Evolutionary conservation across 2,329 filamentous ascomycete genomes (phyloP).

Genomic region (Pseudogymnoascus sp.): DNA sequence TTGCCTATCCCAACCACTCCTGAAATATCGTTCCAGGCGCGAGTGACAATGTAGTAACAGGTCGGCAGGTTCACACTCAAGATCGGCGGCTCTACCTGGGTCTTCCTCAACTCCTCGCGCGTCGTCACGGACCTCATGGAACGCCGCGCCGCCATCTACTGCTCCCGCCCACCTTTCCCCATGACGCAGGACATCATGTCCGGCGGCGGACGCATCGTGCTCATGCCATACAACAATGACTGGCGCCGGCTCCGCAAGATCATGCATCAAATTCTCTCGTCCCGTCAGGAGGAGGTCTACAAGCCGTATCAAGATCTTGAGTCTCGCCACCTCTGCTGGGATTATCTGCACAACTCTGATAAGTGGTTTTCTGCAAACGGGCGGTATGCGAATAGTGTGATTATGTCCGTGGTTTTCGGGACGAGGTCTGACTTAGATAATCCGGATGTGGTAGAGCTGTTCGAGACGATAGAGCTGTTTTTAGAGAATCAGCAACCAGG

Average conservation of each 20-base stretch:
- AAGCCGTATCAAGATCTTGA: constrained; percentile 29
- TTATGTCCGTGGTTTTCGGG: constrained; percentile 31
- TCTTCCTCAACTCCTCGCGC: constrained; percentile 36
- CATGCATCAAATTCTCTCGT: constrained; percentile 28
- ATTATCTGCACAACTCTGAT: constrained; percentile 24
- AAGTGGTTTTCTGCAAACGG: constrained; percentile 24
- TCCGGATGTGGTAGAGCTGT: constrained; percentile 17
- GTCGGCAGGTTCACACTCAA: constrained; percentile 19
- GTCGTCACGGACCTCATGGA: constrained; percentile 30
- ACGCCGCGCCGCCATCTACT: constrained; percentile 20
- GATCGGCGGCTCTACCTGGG: constrained; percentile 32
- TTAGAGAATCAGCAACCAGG: constrained; percentile 26
- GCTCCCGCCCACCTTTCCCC: constrained; percentile 17
- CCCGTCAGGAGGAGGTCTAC: constrained; percentile 19
- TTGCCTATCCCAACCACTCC: background rate
- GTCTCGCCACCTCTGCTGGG: constrained; percentile 24
- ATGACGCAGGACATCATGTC: constrained; percentile 25
- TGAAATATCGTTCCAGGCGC: background rate
- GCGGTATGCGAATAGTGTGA: constrained; percentile 27
- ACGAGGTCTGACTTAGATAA: constrained; percentile 20
- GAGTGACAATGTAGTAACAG: background rate
- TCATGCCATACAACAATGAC: constrained; percentile 26
- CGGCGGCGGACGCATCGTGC: constrained; percentile 25
- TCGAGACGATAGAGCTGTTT: constrained; percentile 22
- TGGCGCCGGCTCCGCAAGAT: constrained; percentile 28